These are phyloP conservation scores for Cadophora luteo-olivacea DNA, from an alignment of 2,329 filamentous ascomycete species.

Conservation along the genomic window DNA sequence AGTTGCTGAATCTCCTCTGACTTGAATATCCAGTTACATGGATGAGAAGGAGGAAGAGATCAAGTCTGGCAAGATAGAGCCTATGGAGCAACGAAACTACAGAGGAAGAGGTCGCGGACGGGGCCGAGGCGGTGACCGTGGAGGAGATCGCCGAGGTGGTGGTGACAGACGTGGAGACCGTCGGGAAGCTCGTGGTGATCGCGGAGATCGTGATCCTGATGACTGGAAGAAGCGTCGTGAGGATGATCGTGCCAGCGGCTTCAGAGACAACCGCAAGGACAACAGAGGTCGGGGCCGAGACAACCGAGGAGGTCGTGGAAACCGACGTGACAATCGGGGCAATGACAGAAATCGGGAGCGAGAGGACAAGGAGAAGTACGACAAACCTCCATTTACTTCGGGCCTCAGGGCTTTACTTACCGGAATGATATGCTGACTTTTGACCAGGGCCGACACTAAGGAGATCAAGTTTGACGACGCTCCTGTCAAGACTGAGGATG, in stretches of 20 bases:
- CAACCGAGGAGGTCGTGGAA: constrained; percentile 53
- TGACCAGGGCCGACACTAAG: constrained; percentile 21
- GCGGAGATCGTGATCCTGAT: constrained; percentile 52
- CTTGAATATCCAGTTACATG: constrained; percentile 69
- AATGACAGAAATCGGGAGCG: constrained; percentile 47
- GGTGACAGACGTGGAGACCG: constrained; percentile 22
- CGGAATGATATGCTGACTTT: constrained; percentile 27
- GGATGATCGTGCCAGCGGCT: constrained; percentile 65
- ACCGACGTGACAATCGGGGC: constrained; percentile 46
- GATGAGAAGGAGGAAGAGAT: constrained; percentile 78
- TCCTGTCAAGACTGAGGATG: constrained; percentile 13
- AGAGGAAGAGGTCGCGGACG: constrained; percentile 26
- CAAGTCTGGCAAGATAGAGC: constrained; percentile 70
- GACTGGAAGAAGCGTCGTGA: constrained; percentile 72
- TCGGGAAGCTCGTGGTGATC: constrained; percentile 37
- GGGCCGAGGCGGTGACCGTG: constrained; percentile 26
- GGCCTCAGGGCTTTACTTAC: background rate
- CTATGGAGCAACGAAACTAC: constrained; percentile 49
- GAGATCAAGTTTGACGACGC: constrained; percentile 28
- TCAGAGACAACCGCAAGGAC: constrained; percentile 50
- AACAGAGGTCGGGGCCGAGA: constrained; percentile 48
- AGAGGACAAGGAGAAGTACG: constrained; percentile 44
- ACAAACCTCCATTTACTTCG: background rate
- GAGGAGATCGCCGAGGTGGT: constrained; percentile 26
- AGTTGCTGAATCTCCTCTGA: background rate